phyloP scores from a whole-genome alignment of 139 green algal species.

The Volvox africanus region DNA sequence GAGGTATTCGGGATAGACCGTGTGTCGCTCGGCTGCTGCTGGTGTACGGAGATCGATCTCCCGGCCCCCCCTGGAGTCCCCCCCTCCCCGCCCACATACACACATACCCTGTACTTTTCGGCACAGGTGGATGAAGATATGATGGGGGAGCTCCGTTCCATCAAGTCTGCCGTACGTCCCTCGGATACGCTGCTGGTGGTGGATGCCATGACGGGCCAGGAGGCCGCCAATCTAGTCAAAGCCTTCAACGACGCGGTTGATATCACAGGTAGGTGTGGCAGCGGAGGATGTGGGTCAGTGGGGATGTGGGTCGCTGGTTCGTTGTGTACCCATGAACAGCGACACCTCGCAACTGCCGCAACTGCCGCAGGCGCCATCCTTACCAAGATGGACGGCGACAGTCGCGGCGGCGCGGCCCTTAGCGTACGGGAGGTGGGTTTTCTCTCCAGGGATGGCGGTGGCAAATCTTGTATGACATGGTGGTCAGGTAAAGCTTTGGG shows the following conservation, averaged over 20 bases:
- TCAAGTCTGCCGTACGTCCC: constrained; percentile 84
- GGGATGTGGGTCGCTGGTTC: not conserved
- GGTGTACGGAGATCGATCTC: no score
- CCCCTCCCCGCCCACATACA: not conserved
- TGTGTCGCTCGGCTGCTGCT: no score
- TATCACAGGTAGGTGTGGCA: constrained; percentile 62
- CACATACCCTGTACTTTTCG: not conserved
- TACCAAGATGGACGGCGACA: constrained; percentile 99
- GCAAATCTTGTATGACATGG: no score
- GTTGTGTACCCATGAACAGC: no score
- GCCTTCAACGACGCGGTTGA: constrained; percentile 91
- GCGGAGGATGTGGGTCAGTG: not conserved
- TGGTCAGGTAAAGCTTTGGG: no score
- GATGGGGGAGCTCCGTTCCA: constrained; percentile 92
- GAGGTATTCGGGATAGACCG: no score
- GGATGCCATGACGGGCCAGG: constrained; percentile 99
- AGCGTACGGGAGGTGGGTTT: constrained; percentile 88
- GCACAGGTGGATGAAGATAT: constrained; percentile 89
- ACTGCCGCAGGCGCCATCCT: constrained; percentile 94
- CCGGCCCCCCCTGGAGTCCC: not conserved
- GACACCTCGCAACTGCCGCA: no score
- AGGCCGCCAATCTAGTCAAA: constrained; percentile 85
- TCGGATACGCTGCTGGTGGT: constrained; percentile 97
- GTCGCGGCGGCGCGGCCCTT: constrained; percentile 93
- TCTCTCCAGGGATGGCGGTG: not conserved